These are phyloP conservation scores for Camptophora hylomeconis DNA, from an alignment of 2,329 filamentous ascomycete species.

Conservation along the genomic window DNA sequence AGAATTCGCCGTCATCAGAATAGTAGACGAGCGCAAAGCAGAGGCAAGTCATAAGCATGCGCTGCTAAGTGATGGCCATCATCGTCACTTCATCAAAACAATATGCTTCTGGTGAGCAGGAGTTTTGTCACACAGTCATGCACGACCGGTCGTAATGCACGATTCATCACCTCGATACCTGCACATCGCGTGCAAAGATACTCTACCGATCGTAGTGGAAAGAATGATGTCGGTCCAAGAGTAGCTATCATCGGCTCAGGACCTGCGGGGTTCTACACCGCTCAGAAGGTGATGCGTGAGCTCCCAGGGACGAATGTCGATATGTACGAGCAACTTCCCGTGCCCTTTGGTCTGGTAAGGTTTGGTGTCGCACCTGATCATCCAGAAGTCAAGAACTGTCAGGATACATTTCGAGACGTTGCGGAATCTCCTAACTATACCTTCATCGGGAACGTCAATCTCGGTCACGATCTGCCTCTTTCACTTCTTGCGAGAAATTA, in stretches of 20 bases:
- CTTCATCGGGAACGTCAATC: conserved; percentile 78
- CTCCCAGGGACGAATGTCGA: conserved; percentile 63
- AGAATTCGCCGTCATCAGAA: too few species aligned
- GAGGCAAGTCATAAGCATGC: too few species aligned
- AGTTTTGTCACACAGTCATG: too few species aligned
- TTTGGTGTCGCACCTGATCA: conserved; percentile 98
- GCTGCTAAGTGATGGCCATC: too few species aligned
- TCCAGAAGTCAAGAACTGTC: conserved; percentile 97
- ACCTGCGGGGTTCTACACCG: conserved; percentile 90
- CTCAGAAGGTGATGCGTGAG: conserved; percentile 69
- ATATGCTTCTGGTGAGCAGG: too few species aligned
- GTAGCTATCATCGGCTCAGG: conserved; percentile 87
- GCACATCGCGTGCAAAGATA: too few species aligned
- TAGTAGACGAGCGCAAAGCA: too few species aligned
- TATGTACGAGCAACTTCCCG: conserved; percentile 92
- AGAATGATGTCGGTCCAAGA: too few species aligned
- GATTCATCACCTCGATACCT: too few species aligned
- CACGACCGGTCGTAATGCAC: too few species aligned
- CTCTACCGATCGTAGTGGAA: too few species aligned
- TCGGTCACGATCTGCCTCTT: conserved; percentile 60
- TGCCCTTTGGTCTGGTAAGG: conserved; percentile 81
- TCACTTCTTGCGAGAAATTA: conserved; percentile 64
- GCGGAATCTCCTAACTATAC: conserved; percentile 71
- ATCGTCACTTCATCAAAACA: too few species aligned
- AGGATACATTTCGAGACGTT: conserved; percentile 85